phyloP scores from a whole-genome alignment of 2,329 filamentous ascomycete genomes.

The Penicillium olsonii region DNA sequence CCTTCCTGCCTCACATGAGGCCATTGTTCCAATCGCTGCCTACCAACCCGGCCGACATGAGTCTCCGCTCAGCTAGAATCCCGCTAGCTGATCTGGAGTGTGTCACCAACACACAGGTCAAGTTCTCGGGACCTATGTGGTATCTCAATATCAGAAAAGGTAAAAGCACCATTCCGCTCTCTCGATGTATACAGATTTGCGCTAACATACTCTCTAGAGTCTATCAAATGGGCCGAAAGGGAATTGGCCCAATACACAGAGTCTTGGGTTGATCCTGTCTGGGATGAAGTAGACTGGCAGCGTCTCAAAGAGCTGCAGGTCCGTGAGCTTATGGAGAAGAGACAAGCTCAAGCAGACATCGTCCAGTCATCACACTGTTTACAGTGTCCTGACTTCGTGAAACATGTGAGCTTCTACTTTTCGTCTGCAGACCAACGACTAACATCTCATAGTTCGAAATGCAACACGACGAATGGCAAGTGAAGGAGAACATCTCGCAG shows the following conservation, averaged over 20 bases:
- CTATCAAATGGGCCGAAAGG: conserved; percentile 63
- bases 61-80: conserved; percentile 67
- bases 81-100: conserved; percentile 79
- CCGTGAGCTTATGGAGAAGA: conserved; percentile 74
- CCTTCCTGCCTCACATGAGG: conserved; percentile 74
- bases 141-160: conserved; percentile 54
- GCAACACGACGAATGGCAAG: conserved; percentile 95
- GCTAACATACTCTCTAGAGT: conserved; percentile 42
- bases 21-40: conserved; percentile 68
- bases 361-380: conserved; percentile 68
- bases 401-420: conserved; percentile 67
- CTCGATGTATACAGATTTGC: conserved; percentile 1
- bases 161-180: conserved; percentile 21
- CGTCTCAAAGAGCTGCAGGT: conserved; percentile 81
- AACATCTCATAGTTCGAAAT: conserved; percentile 70
- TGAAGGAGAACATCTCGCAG: conserved; percentile 88
- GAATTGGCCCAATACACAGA: conserved; percentile 69
- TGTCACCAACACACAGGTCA: conserved; percentile 69
- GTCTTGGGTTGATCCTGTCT: conserved; percentile 72
- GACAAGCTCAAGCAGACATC: conserved; percentile 62
- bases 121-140: conserved; percentile 51
- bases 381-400: conserved; percentile 75
- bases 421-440: neutral
- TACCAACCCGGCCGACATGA: conserved; percentile 66
- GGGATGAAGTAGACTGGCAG: conserved; percentile 81